Base-by-base conservation (phyloP, 768 basidiomycete genomes). In the Neoboletus subvelutipes region DNA sequence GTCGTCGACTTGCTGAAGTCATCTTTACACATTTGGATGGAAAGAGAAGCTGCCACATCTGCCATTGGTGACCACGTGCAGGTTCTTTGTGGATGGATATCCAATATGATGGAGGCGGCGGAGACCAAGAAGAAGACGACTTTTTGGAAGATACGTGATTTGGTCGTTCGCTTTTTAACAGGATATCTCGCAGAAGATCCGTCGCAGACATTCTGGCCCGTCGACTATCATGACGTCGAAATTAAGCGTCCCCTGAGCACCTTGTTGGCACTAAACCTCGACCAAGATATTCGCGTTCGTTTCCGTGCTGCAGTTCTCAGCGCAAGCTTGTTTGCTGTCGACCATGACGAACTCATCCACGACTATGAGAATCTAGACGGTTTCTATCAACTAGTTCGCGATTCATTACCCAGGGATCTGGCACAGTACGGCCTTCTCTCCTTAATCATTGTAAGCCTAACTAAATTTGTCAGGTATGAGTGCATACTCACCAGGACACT, bases 201-300 rank as follows among this genome's bases (percentile, higher is more conserved):
- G 0, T 62, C 63, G 11, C 78, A 86, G 57, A 56, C 62, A 20
- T 68, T 78, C 37, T 87, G 88, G 88, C 62, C 66, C 39, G 40
- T 50, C 28, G 58, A 58, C 15, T 62, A 66, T 41, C 59, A 71
- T 22, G 73, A 74, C 0, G 58, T 67, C 13, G 61, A 63, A 13
- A 57, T 70, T n/a, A 56, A 61, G 17, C 62, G 77, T 58, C 82
- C 87, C 13, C 65, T 78, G 52, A 58, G 61, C 62, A 67, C 84
- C 33, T 76, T 92, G 34, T 81, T 83, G 12, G 67, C 68, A 28
- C 62, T 91, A 63, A 79, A 78, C 22, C 65, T 72, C n/a, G 90
- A 98, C 70, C 71, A 76, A 40, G 95, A 98, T 67, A 84, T 90
- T 20, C 83, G 94, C 33, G 88, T 97, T 45, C 85, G 96, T 17